A percentile compares a stretch with the other conserved stretches of the same genome.
Evolutionary conservation across 345 rosid species (phyloP).

Genomic region (Hirschfeldia incana): DNA sequence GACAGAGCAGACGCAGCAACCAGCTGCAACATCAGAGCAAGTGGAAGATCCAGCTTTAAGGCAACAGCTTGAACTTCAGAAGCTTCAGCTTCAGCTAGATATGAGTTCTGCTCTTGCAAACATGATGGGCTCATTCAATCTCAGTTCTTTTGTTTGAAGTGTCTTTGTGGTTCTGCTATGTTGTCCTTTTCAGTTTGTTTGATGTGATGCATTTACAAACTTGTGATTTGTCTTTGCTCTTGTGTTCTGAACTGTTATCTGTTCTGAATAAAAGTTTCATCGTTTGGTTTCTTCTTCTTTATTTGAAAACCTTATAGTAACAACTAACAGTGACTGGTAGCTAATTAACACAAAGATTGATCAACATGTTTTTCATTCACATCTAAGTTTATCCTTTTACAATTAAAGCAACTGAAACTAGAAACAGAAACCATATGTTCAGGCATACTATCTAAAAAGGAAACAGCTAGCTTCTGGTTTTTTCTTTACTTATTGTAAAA

Average conservation of each 20-base stretch:
- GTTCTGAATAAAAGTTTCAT: background rate
- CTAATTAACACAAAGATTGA: conserved; percentile 7
- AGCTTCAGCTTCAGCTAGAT: conserved; percentile 40
- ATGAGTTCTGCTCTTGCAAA: conserved; percentile 43
- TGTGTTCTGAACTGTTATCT: background rate
- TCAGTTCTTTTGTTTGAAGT: conserved; percentile 38
- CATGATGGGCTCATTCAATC: conserved; percentile 42
- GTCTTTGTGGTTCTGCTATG: conserved; percentile 1
- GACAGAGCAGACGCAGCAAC: conserved; percentile 9
- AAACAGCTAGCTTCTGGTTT: background rate
- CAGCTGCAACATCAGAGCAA: conserved; percentile 14
- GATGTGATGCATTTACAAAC: background rate
- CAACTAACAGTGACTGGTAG: background rate
- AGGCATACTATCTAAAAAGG: background rate
- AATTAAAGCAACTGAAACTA: conserved; percentile 21
- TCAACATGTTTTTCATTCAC: conserved; percentile 21
- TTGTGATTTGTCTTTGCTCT: conserved; percentile 5
- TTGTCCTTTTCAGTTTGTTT: background rate
- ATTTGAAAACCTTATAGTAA: background rate
- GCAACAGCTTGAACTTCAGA: conserved; percentile 37
- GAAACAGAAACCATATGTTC: background rate
- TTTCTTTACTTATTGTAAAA: background rate
- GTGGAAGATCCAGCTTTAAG: conserved; percentile 39
- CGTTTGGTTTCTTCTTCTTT: background rate
- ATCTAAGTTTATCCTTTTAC: conserved; percentile 10